Evolutionary conservation across 331 rosid genomes (phyloP).

Genomic region (Acacia pycnantha): DNA sequence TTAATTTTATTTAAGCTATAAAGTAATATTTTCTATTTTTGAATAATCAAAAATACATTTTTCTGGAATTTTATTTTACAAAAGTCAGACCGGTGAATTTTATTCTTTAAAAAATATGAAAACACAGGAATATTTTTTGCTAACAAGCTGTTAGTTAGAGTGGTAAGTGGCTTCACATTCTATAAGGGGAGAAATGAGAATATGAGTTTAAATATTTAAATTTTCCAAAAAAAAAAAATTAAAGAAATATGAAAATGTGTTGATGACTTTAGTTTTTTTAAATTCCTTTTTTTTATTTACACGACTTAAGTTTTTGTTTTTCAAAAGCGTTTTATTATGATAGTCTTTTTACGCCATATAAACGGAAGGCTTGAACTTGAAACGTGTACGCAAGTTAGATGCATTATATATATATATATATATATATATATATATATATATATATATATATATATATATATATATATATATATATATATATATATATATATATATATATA

Average conservation of each 20-base stretch:
- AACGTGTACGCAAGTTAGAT: not conserved
- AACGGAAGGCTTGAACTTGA: not conserved
- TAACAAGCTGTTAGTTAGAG: too few species aligned
- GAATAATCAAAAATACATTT: not conserved
- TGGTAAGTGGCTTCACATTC: too few species aligned
- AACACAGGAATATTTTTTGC: too few species aligned
- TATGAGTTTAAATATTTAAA: too few species aligned
- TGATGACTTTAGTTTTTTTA: not conserved
- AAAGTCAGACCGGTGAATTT: not conserved
- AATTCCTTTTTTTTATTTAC: not conserved
- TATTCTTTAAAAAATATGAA: not conserved
- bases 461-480: too few species aligned
- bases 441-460: too few species aligned
- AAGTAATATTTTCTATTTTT: not conserved
- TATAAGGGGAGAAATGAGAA: too few species aligned
- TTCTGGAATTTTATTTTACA: not conserved
- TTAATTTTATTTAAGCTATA: not conserved
- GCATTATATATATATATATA: too few species aligned
- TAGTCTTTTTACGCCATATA: not conserved
- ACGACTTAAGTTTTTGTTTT: not conserved
- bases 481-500: too few species aligned
- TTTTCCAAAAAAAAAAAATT: too few species aligned
- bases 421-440: too few species aligned
- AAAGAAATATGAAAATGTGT: not conserved
- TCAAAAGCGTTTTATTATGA: not conserved